Base-by-base conservation (phyloP, 768 basidiomycete species). In the Amanita phalloides region DNA sequence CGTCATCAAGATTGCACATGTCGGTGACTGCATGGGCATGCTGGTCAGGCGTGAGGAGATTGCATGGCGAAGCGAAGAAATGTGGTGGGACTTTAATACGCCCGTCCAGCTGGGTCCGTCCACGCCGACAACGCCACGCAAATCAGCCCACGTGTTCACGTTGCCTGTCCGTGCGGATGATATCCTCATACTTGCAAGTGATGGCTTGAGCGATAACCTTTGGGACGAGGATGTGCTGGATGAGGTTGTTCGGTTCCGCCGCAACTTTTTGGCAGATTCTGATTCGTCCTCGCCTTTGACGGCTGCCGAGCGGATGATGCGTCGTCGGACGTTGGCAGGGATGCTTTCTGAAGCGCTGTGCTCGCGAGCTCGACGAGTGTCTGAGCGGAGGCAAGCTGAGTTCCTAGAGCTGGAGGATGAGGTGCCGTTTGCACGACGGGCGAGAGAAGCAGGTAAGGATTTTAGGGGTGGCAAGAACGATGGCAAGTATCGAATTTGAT, bases 171-270 rank as follows among this genome's bases (percentile, higher is more conserved):
- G 72, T 54, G 73, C 75, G 20, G 78, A 85, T 52, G 87, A 89
- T 54, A 84, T 90, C 48, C 75, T 92, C 51, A 84, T 93, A 55
- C 77, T 93, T 37, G 84, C 87, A 0, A 80, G 77, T 17, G 90
- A 93, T 58, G 90, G 90, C 1, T 69, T 93, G 46, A 80, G 81
- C 55, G 90, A 93, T 64, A 93, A 93, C 60, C 68, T 92, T 21
- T 92, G 90, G 85, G 89, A 91, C 58, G 82, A 84, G 58, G 90
- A 93, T 54, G 79, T 93, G 14, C 66, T 92, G 13, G 90, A 93
- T 54, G 90, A 91, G 62, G 82, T 89, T 21, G 65, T 73, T 13
- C 70, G 81, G 35, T 81, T 86, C 64, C 73, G 74, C 25, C 54
- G 56, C 53, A 53, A 49, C 49, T 53, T 53, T 30, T 20, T 54